Evolutionary conservation across 148 eudicot species (phyloP), one percentile per base, ranked within the genome.

Genomic region (Rhododendron ovatum): DNA sequence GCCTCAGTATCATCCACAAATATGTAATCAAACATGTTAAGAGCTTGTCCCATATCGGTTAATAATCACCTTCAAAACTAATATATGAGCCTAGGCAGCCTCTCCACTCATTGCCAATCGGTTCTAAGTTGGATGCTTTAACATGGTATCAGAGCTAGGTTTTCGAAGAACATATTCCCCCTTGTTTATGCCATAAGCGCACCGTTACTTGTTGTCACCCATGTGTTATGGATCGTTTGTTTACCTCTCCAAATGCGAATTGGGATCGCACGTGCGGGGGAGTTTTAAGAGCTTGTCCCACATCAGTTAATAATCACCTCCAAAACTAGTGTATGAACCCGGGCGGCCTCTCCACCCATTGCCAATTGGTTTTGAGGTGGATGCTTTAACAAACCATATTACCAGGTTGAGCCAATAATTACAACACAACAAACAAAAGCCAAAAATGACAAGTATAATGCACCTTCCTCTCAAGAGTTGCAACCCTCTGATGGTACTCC

Each of bases 401-500:
- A 61, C 65, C 28, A 48, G 17, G 75, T 15, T 63, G 47, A 51
- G 78, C 35, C 37, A 63, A 55, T 33, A 53, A 55, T 57, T 4
- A 80, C 45, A 3, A 45, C 37, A 89, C 45, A 3, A 45, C 37
- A 89, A 83, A 57, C 18, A 14, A 55, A 57, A 84, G 6, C 39
- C 24, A 57, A 75, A 69, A 71, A 41, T 83, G 80, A 30, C 45
- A 71, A 80, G 86, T 84, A 51, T 50, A 57, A 83, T 20, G 43
- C 88, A 97, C 98, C 99, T 97, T 97, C 85, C 99, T 92, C 89
- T 97, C 99, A 87, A 97, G 95, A 89, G 92, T 87, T 85, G 98
- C 89, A 77, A 97, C 98, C 87, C 93, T 93, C 87, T 97, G 99
- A 89, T 95, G 98, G 89, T 94, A 97, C 89, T 97, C 99, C 89